phyloP scores from a whole-genome alignment of 2,329 filamentous ascomycete genomes.

The Cordyceps cicadae region DNA sequence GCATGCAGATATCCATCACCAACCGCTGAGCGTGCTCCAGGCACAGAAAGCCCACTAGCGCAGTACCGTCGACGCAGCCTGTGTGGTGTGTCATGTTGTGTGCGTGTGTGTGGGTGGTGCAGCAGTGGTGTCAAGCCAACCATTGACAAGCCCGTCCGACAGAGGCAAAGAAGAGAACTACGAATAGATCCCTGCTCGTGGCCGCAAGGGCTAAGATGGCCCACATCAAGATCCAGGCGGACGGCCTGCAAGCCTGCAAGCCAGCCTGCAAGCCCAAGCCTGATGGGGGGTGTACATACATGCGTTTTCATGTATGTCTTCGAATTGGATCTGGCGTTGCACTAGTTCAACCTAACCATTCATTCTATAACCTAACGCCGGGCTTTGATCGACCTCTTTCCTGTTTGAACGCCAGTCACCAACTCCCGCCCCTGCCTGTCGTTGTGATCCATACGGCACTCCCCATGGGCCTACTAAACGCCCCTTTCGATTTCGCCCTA shows the following conservation, averaged over 20 bases:
- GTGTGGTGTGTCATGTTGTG: neutral
- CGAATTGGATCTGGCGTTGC: conserved; percentile 12
- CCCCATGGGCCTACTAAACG: conserved; percentile 6
- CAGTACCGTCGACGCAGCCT: neutral
- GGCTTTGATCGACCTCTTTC: conserved; percentile 11
- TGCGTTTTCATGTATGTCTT: conserved; percentile 2
- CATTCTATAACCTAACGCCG: conserved; percentile 7
- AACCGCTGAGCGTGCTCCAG: conserved; percentile 9
- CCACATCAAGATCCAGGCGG: conserved; percentile 29
- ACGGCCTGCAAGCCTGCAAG: no score
- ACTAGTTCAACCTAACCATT: conserved; percentile 8
- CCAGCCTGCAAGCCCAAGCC: conserved; percentile 15
- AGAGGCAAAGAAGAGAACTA: conserved; percentile 12
- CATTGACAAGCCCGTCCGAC: conserved; percentile 5
- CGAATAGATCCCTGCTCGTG: conserved; percentile 9
- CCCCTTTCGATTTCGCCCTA: conserved; percentile 12
- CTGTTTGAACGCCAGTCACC: conserved; percentile 3
- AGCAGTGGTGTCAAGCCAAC: neutral
- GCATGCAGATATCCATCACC: conserved; percentile 14
- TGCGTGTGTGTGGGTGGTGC: neutral
- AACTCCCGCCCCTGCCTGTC: neutral
- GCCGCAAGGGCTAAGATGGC: conserved; percentile 15
- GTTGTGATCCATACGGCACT: conserved; percentile 4
- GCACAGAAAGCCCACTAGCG: neutral
- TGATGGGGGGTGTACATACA: conserved; percentile 16